These are phyloP conservation scores for Fusarium sp. DNA, from an alignment of 2,329 filamentous ascomycete genomes.

Conservation along the genomic window DNA sequence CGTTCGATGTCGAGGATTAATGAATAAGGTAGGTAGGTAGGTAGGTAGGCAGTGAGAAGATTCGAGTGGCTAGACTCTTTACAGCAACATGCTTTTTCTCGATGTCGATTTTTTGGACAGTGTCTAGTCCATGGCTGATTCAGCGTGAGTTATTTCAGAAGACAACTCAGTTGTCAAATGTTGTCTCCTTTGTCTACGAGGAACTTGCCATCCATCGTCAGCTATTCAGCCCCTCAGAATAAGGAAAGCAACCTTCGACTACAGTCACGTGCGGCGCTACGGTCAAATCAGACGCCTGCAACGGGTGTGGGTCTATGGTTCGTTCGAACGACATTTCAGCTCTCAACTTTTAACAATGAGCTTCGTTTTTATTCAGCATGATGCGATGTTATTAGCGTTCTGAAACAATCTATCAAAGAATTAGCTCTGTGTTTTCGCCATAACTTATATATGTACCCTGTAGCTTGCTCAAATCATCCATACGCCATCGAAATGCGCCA, in stretches of 20 bases:
- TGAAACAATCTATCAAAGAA: not conserved
- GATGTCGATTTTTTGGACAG: constrained; percentile 16
- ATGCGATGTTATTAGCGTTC: not conserved
- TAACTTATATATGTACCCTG: not conserved
- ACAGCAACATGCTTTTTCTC: constrained; percentile 14
- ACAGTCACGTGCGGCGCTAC: constrained; percentile 42
- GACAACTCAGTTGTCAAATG: constrained; percentile 38
- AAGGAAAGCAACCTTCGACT: constrained; percentile 40
- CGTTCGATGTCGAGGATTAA: constrained; percentile 22
- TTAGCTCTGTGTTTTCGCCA: not conserved
- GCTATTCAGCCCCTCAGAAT: constrained; percentile 47
- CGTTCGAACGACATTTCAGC: constrained; percentile 33
- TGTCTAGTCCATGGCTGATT: constrained; percentile 34
- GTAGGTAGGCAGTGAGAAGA: constrained; percentile 22
- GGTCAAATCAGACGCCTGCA: constrained; percentile 39
- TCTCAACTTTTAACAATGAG: constrained; percentile 24
- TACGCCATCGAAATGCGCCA: constrained; percentile 13
- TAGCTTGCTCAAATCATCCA: not conserved
- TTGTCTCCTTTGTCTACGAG: constrained; percentile 35
- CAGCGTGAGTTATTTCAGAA: constrained; percentile 12
- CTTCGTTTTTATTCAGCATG: not conserved
- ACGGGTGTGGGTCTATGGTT: constrained; percentile 38
- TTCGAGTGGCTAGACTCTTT: constrained; percentile 21
- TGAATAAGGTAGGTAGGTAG: constrained; percentile 1
- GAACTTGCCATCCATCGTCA: constrained; percentile 42